phyloP scores from a whole-genome alignment of 225 moss, liverwort and hornwort genomes.

The Takakia lepidozioides region DNA sequence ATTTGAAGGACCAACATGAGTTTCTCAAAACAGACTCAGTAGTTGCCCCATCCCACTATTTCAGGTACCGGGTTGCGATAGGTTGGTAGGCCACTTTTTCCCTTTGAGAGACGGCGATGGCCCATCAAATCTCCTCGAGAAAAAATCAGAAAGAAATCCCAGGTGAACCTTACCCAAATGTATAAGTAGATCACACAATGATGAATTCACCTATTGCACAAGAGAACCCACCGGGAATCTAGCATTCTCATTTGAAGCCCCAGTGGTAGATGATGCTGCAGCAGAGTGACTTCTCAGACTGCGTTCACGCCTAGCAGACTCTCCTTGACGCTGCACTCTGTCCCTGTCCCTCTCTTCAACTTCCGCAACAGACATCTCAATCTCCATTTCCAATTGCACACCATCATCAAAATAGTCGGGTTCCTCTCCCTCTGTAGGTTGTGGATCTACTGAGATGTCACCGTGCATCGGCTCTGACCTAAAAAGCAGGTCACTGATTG shows the following conservation, averaged over 20 bases:
- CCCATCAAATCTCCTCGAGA: too few relatives aligned
- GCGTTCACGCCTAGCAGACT: slow-evolving; percentile 20
- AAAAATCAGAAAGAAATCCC: too few relatives aligned
- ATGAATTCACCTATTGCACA: too few relatives aligned
- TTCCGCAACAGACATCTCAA: slow-evolving; percentile 75
- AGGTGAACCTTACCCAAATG: too few relatives aligned
- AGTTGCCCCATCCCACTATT: not conserved
- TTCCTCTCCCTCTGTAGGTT: slow-evolving; percentile 70
- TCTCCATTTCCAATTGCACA: slow-evolving; percentile 82
- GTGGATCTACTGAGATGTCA: slow-evolving; percentile 50
- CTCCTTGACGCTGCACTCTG: slow-evolving; percentile 43
- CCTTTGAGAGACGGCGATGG: too few relatives aligned
- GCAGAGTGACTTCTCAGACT: slow-evolving; percentile 10
- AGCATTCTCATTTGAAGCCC: slow-evolving; percentile 32
- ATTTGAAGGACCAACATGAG: too few relatives aligned
- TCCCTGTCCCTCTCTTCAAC: slow-evolving; percentile 68
- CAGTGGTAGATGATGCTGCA: too few relatives aligned
- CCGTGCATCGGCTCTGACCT: slow-evolving; percentile 57
- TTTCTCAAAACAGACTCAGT: not conserved
- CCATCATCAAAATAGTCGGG: slow-evolving; percentile 68
- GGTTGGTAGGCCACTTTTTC: too few relatives aligned
- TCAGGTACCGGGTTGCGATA: too few relatives aligned
- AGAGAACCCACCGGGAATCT: slow-evolving; percentile 16
- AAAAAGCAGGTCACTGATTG: slow-evolving; percentile 69
- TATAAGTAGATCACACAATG: too few relatives aligned